Conservation (phyloP, 257 asterid species). For the Buddleja alternifolia region DNA sequence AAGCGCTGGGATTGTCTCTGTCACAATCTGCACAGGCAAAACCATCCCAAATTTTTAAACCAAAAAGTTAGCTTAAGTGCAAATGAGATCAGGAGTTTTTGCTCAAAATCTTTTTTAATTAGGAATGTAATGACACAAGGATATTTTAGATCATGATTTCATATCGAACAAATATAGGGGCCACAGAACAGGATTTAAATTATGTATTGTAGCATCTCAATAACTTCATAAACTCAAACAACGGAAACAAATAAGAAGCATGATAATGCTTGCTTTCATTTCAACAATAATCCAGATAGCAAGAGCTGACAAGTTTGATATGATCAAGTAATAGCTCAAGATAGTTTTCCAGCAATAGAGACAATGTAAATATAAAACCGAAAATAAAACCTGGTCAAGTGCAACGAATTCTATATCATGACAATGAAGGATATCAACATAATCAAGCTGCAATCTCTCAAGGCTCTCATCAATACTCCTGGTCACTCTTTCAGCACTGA, state of each 20-base stretch:
- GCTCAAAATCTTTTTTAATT: not conserved
- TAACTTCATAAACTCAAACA: not conserved
- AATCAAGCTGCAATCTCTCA: conserved; percentile 96
- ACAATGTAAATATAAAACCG: not conserved
- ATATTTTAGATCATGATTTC: not conserved
- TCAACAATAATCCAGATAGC: not conserved
- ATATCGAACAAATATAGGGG: not conserved
- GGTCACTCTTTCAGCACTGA: conserved; percentile 94
- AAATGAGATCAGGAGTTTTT: conserved; percentile 4
- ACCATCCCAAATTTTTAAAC: conserved; percentile 15
- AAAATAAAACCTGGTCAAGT: conserved; percentile 77
- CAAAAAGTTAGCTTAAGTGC: not conserved
- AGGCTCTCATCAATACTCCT: conserved; percentile 92
- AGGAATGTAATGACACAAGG: not conserved
- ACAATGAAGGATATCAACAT: conserved; percentile 87
- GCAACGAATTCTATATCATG: conserved; percentile 96
- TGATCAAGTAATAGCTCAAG: too few species aligned
- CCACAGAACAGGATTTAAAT: not conserved
- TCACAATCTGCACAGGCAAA: conserved; percentile 72
- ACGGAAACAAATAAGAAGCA: not conserved
- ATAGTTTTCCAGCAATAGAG: not conserved
- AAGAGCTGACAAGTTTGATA: not conserved
- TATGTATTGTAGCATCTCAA: too few species aligned
- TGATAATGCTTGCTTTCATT: not conserved
- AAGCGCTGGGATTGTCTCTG: conserved; percentile 93